A percentile compares a stretch with the other conserved stretches of the same genome.
Conservation (phyloP, 2,329 filamentous ascomycete genomes). For the Colletotrichum filicis region DNA sequence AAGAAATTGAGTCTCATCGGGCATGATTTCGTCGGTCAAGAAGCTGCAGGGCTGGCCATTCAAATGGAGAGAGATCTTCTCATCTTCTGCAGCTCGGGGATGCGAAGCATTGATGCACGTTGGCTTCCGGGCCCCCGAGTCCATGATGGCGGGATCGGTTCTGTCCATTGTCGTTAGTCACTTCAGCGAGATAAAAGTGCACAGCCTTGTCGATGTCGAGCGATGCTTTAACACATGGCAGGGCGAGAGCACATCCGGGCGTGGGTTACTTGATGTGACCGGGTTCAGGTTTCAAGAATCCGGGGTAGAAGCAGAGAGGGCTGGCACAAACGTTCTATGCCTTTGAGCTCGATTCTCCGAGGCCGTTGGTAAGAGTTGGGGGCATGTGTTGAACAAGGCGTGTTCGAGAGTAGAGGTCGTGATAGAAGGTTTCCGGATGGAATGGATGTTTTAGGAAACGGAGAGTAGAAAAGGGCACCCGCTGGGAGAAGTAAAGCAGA, state of each 20-base stretch:
- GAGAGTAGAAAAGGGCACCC: background rate
- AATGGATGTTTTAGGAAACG: constrained; percentile 9
- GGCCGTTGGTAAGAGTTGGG: constrained; percentile 1
- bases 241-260: constrained; percentile 13
- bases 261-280: background rate
- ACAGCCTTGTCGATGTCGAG: constrained; percentile 9
- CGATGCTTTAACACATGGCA: constrained; percentile 27
- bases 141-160: constrained; percentile 27
- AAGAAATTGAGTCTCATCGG: constrained; percentile 20
- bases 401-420: constrained; percentile 4
- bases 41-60: constrained; percentile 33
- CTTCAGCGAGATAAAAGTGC: constrained; percentile 3
- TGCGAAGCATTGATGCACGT: constrained; percentile 29
- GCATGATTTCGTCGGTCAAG: constrained; percentile 28
- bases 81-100: constrained; percentile 28
- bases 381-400: constrained; percentile 2
- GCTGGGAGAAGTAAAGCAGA: background rate
- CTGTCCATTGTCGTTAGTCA: background rate
- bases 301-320: constrained; percentile 23
- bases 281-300: constrained; percentile 21
- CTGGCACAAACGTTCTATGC: constrained; percentile 20
- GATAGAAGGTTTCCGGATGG: constrained; percentile 1
- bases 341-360: background rate
- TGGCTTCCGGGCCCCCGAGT: constrained; percentile 24
- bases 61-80: constrained; percentile 25